Evolutionary conservation across 768 basidiomycete species (phyloP), one percentile per base, ranked within the genome.

Genomic region (Tricholoma matsutake): DNA sequence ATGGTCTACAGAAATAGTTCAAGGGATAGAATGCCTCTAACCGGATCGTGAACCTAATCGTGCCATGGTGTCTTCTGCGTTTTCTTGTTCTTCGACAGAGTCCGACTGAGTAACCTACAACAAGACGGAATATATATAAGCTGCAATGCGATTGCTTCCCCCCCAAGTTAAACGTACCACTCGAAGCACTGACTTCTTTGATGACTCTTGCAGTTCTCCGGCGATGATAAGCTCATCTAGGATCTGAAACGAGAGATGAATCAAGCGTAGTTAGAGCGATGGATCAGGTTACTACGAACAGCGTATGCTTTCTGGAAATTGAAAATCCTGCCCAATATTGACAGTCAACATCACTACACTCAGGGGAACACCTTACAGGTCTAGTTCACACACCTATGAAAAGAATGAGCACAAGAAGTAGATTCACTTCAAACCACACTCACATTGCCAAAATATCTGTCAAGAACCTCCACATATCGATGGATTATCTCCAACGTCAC

Each of bases 271-370:
- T 57, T 14, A 51, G 57, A 62, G 29, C 45, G 61, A 59, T 41
- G 59, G 31, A 11, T 16, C 8, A n/a, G n/a, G n/a, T 18, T 31
- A 10, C 8, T 31, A 69, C 73, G 4, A 53, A 92, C 96, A 9
- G 96, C 93, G 73, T 95, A 98, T 45, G 97, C 97, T 76, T 98
- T 99, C 73, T 98, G 96, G 74, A 98, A 99, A 81, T 98, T 98
- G 85, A 99, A 99, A 68, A 99, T 98, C 54, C 94, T 96, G 66
- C 28, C 55, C 63, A 57, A 31, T 3, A 43, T 53, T 32, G 25
- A 49, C 51, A 18, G 54, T 63, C 54, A 60, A 54, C 53, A 52
- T 25, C 51, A n/a, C 14, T 56, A 25, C 32, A n/a, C 18, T 34
- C 53, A 18, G 55, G 20, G 51, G 51, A 25, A 31, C 45, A 54